Conservation (phyloP, 176 grass and related monocot genomes). For the Ensete glaucum region DNA sequence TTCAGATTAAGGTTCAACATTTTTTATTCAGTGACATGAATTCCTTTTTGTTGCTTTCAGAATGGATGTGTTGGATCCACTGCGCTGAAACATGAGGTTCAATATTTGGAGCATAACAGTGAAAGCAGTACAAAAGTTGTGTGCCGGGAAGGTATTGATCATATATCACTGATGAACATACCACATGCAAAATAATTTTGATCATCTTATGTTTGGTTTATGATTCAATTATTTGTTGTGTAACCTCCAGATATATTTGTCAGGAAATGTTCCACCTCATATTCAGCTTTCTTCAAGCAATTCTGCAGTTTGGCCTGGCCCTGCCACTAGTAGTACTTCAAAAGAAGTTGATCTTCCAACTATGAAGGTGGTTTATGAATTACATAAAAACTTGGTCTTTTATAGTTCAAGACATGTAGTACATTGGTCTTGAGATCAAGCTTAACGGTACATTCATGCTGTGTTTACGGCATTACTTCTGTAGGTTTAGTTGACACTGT, state of each 20-base stretch:
- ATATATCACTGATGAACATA: neutral
- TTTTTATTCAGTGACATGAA: neutral
- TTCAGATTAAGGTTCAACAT: neutral
- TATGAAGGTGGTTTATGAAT: neutral
- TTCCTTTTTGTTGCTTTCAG: neutral
- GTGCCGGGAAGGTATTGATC: neutral
- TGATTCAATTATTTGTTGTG: neutral
- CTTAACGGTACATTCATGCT: too few species aligned
- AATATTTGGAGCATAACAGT: neutral
- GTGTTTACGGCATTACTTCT: neutral
- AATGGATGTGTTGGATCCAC: neutral
- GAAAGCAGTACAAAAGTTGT: neutral
- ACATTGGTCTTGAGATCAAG: too few species aligned
- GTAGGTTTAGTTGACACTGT: neutral
- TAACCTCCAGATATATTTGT: neutral
- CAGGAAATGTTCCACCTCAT: neutral
- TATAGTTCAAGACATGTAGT: too few species aligned
- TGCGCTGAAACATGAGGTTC: constrained; percentile 3
- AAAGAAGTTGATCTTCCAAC: neutral
- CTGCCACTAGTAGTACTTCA: neutral
- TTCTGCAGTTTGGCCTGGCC: neutral
- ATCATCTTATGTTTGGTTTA: neutral
- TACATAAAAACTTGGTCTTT: too few species aligned
- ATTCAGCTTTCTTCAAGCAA: neutral
- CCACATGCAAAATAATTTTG: neutral